Base-by-base conservation (phyloP, 495 filamentous ascomycete genomes). In the Bombardia bombarda region DNA sequence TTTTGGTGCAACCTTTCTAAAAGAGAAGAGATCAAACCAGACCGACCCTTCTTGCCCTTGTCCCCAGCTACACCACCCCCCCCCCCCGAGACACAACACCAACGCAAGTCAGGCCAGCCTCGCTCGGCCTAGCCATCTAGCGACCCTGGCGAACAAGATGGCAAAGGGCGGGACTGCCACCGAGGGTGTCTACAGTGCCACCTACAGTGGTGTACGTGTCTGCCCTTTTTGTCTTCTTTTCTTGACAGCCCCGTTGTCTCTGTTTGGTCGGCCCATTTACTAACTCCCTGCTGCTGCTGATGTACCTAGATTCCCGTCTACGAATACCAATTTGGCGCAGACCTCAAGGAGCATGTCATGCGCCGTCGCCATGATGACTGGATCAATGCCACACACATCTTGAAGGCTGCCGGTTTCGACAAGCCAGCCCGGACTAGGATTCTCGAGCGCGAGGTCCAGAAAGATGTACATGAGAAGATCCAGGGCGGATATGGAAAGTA, bases 401-500 rank as follows among this genome's bases (percentile, higher is more conserved):
- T 95, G 36, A 97, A 97, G 62, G 85, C 67, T 14, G 67, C 72
- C 30, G 70, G 73, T 24, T 76, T 78, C 34, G 71, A 76, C 51
- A 98, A 98, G 65, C 90, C 92, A 6, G 86, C 90, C 10, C 75
- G 92, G 53, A 98, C 92, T 22, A 72, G 92, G 46, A 95, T 98
- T 43, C 77, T 98, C 13, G 92, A 98, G 68, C 78, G 93, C 36
- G 93, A 98, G 51, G 90, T 98, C 1, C 92, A 98, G 60, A 94
- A 95, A 61, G 90, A 90, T 8, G 72, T 82, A 7, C 92, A 98
- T 65, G 90, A 97, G 65, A 98, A 98, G 66, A 85, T 98, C 3
- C 92, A 98, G 56, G 92, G 92, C 47, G 92, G 92, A 18, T 98
- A 97, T 63, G 92, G 92, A 41, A 98, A 97, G 77, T 98, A 96